These are phyloP conservation scores for Pseudogymnoascus destructans DNA, from an alignment of 2,329 filamentous ascomycete species.

Conservation along the genomic window DNA sequence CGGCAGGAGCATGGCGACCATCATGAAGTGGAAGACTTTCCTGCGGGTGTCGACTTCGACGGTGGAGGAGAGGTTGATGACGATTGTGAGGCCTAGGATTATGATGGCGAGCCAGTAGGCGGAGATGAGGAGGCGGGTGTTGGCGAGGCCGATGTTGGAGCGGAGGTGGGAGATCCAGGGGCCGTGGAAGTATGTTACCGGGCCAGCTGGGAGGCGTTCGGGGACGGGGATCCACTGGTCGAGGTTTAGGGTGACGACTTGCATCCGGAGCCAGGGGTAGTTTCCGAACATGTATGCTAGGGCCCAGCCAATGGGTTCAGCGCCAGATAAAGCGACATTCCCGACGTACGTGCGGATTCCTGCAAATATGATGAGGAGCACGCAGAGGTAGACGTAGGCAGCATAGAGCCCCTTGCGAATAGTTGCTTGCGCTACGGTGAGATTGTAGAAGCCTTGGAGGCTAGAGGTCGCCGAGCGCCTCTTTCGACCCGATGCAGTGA, in stretches of 20 bases:
- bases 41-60: slow-evolving; percentile 91
- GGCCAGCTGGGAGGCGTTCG: slow-evolving; percentile 11
- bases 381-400: slow-evolving; percentile 57
- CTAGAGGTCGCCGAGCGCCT: slow-evolving; percentile 52
- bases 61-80: slow-evolving; percentile 59
- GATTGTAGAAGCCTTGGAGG: slow-evolving; percentile 60
- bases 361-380: slow-evolving; percentile 52
- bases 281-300: slow-evolving; percentile 81
- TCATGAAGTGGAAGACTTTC: slow-evolving; percentile 97
- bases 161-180: slow-evolving; percentile 57
- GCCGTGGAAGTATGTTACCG: slow-evolving; percentile 13
- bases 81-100: slow-evolving; percentile 54
- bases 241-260: slow-evolving; percentile 54
- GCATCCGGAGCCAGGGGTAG: slow-evolving; percentile 54
- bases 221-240: slow-evolving; percentile 67
- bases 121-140: slow-evolving; percentile 63
- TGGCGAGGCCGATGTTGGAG: slow-evolving; percentile 57
- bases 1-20: slow-evolving; percentile 90
- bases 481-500: slow-evolving; percentile 49
- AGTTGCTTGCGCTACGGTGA: slow-evolving; percentile 67
- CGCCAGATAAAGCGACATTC: slow-evolving; percentile 49
- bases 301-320: slow-evolving; percentile 87
- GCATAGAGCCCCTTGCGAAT: slow-evolving; percentile 77
- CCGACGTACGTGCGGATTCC: slow-evolving; percentile 60
- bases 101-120: slow-evolving; percentile 64